Conservation (phyloP, 2,329 filamentous ascomycete genomes). For the Penicillium sp. region DNA sequence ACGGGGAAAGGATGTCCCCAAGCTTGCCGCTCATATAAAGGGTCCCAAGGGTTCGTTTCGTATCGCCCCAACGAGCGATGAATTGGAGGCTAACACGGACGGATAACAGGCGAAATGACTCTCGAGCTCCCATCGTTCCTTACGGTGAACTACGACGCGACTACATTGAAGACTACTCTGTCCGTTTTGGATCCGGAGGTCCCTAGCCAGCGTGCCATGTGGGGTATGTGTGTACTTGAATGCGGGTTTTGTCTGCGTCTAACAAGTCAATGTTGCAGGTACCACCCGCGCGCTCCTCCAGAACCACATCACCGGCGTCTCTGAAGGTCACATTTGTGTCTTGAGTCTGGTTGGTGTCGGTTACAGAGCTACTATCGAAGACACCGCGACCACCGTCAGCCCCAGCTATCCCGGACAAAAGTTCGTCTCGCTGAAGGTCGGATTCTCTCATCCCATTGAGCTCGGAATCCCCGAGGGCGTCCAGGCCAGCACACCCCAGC, state of each 20-base stretch:
- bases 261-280: conserved; percentile 50
- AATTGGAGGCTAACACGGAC: conserved; percentile 5
- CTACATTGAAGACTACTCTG: conserved; percentile 60
- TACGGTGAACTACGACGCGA: conserved; percentile 62
- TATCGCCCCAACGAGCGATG: background rate
- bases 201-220: conserved; percentile 86
- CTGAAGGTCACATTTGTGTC: conserved; percentile 92
- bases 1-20: conserved; percentile 58
- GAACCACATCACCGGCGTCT: conserved; percentile 88
- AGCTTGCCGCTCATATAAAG: conserved; percentile 64
- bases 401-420: conserved; percentile 74
- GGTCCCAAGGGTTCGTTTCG: conserved; percentile 67
- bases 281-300: conserved; percentile 85
- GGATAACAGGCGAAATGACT: conserved; percentile 61
- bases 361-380: conserved; percentile 83
- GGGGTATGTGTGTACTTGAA: conserved; percentile 60
- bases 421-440: conserved; percentile 90
- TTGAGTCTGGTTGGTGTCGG: conserved; percentile 91
- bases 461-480: conserved; percentile 77
- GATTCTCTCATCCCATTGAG: conserved; percentile 94
- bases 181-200: conserved; percentile 63
- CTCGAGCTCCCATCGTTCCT: conserved; percentile 77
- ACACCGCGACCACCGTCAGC: conserved; percentile 61
- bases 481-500: conserved; percentile 80
- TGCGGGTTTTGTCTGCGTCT: conserved; percentile 1